phyloP scores from a whole-genome alignment of 371 early-diverging fungal genomes.

The Batkoa obscura region DNA sequence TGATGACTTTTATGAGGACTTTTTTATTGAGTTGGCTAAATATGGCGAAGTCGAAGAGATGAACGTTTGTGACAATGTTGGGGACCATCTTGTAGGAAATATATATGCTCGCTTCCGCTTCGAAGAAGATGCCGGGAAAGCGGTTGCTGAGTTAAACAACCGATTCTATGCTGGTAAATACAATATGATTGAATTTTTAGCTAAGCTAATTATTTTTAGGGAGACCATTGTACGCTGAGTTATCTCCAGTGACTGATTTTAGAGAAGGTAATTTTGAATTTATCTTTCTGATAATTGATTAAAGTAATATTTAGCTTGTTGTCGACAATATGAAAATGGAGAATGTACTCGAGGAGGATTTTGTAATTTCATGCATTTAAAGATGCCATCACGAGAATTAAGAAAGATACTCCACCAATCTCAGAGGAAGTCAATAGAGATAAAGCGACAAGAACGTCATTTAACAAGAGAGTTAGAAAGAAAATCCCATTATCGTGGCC shows the following conservation, averaged over 20 bases:
- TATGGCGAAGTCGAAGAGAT: constrained; percentile 91
- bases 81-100: constrained; percentile 93
- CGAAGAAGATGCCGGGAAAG: constrained; percentile 86
- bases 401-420: constrained; percentile 60
- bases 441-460: too few relatives aligned
- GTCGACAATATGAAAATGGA: constrained; percentile 85
- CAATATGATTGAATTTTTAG: not conserved
- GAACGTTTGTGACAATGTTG: constrained; percentile 94
- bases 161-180: constrained; percentile 77
- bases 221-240: constrained; percentile 83
- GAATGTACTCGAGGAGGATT: constrained; percentile 92
- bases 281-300: constrained; percentile 3
- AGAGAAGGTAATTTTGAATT: constrained; percentile 36
- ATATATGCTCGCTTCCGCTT: constrained; percentile 84
- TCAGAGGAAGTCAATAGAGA: constrained; percentile 34
- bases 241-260: constrained; percentile 93
- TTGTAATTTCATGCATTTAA: constrained; percentile 98
- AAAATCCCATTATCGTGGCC: too few relatives aligned
- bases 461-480: too few relatives aligned
- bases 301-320: constrained; percentile 40
- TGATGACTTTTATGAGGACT: constrained; percentile 92
- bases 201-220: constrained; percentile 17
- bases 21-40: constrained; percentile 86
- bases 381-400: constrained; percentile 51
- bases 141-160: constrained; percentile 74